These are phyloP conservation scores for Nicotiana tomentosiformis DNA, from an alignment of 257 asterid genomes.

Conservation along the genomic window DNA sequence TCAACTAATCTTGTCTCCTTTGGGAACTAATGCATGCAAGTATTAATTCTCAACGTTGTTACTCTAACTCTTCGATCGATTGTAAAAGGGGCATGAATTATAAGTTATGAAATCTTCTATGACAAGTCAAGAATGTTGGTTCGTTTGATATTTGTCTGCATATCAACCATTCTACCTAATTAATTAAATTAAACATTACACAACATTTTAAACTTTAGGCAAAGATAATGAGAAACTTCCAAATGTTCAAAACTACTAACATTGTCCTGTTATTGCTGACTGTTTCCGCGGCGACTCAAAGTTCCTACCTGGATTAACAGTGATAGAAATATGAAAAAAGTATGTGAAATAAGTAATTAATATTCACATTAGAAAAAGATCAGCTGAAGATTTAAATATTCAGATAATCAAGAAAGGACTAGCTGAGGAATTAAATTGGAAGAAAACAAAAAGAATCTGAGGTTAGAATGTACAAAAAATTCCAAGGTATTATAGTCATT, in stretches of 20 bases:
- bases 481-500: background rate
- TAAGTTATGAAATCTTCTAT: background rate
- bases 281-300: background rate
- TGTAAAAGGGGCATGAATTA: background rate
- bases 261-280: background rate
- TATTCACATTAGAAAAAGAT: background rate
- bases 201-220: background rate
- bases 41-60: no score
- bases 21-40: background rate
- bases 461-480: background rate
- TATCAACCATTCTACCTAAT: background rate
- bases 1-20: background rate
- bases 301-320: background rate
- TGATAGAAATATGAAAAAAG: background rate
- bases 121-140: background rate
- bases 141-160: background rate
- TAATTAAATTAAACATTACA: background rate
- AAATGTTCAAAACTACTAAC: background rate
- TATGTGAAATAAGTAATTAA: background rate
- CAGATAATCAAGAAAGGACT: background rate
- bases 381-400: background rate
- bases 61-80: no score
- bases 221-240: background rate
- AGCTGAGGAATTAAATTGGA: background rate
- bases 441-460: background rate